Conservation (phyloP, 176 grass and related monocot species). For the Aegilops speltoides region DNA sequence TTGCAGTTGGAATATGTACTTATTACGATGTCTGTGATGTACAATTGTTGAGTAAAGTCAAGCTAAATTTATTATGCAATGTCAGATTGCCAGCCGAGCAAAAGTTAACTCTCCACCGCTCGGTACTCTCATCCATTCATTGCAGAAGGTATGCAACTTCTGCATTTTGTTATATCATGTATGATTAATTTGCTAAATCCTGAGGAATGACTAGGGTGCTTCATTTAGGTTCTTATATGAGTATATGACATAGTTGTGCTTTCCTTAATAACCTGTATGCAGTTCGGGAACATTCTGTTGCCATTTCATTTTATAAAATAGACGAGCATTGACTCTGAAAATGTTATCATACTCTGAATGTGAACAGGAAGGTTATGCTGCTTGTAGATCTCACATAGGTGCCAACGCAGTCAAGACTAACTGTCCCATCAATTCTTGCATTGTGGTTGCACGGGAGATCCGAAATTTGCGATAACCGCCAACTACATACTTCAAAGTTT, state of each 20-base stretch:
- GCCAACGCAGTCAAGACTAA: slow-evolving; percentile 83
- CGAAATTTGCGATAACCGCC: slow-evolving; percentile 25
- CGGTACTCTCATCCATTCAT: slow-evolving; percentile 53
- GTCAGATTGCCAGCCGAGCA: slow-evolving; percentile 78
- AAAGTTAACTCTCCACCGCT: slow-evolving; percentile 78
- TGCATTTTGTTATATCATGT: slow-evolving; percentile 14
- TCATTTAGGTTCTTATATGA: background rate
- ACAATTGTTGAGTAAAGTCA: slow-evolving; percentile 10
- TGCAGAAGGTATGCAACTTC: slow-evolving; percentile 55
- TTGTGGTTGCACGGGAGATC: slow-evolving; percentile 42
- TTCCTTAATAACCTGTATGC: background rate
- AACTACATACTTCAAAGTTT: background rate
- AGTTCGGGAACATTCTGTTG: background rate
- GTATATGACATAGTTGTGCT: background rate
- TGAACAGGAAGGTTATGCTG: slow-evolving; percentile 76
- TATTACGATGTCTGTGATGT: background rate
- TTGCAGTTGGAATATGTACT: slow-evolving; percentile 5
- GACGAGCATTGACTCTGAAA: background rate
- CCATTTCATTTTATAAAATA: background rate
- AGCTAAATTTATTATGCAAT: slow-evolving; percentile 22
- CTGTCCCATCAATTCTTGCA: slow-evolving; percentile 58
- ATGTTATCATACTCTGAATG: slow-evolving; percentile 18
- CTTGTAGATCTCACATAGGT: slow-evolving; percentile 78
- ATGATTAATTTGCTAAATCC: background rate
- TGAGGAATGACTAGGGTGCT: background rate